A percentile compares a stretch with the other conserved stretches of the same genome.
phyloP scores from a whole-genome alignment of 768 basidiomycete genomes.

The Kwoniella sp. region DNA sequence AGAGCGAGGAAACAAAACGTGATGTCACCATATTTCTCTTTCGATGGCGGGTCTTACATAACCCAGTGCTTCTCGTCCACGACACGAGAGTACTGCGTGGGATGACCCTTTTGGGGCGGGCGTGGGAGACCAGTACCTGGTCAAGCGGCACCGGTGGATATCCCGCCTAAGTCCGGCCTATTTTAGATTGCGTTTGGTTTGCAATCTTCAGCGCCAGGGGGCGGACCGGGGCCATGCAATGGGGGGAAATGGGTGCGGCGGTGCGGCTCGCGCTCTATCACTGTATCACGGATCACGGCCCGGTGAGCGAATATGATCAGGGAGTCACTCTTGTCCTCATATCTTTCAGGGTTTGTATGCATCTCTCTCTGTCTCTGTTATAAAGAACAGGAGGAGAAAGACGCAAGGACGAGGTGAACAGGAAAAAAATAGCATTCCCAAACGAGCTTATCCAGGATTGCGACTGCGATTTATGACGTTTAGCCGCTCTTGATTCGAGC shows the following conservation, averaged over 20 bases:
- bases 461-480: background rate
- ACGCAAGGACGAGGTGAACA: no score
- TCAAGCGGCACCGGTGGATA: background rate
- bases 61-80: no score
- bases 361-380: background rate
- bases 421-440: no score
- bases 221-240: slow-evolving; percentile 1
- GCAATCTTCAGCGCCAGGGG: background rate
- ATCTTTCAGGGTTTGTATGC: background rate
- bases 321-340: background rate
- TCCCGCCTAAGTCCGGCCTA: background rate
- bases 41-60: no score
- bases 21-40: background rate
- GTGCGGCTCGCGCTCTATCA: background rate
- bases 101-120: no score
- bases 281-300: background rate
- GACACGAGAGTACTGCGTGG: no score
- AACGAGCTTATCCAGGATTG: background rate
- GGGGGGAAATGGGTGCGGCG: background rate
- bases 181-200: no score
- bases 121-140: no score
- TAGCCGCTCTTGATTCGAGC: background rate
- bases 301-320: background rate
- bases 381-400: no score
- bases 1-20: background rate